Percentiles rank a stretch among this genome's conserved stretches.
These are phyloP conservation scores for Graphium sp. DNA, from an alignment of 2,329 filamentous ascomycete species.

Conservation along the genomic window DNA sequence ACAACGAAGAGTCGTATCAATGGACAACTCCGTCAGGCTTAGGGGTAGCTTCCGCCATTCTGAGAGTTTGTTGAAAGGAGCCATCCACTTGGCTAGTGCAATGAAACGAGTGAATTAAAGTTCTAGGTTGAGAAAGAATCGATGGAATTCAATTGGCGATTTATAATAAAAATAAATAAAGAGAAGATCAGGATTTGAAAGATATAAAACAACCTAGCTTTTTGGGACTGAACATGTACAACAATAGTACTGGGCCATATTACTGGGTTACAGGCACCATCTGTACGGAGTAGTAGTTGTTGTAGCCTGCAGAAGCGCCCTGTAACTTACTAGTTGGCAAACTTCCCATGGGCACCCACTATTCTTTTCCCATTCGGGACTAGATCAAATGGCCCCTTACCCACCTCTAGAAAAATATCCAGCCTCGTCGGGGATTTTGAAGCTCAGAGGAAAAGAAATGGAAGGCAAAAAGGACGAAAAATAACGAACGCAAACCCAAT, in stretches of 20 bases:
- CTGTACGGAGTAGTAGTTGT: conserved; percentile 1
- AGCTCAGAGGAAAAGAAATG: too few relatives aligned
- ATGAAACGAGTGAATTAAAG: background rate
- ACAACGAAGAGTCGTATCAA: conserved; percentile 86
- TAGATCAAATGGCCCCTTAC: too few relatives aligned
- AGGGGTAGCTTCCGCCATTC: conserved; percentile 83
- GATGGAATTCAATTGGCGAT: background rate
- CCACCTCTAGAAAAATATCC: conserved; percentile 6
- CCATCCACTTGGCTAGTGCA: background rate
- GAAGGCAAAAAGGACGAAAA: too few relatives aligned
- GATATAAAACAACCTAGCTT: conserved; percentile 1
- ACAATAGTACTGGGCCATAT: background rate
- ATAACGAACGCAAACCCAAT: too few relatives aligned
- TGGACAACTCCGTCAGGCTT: conserved; percentile 69
- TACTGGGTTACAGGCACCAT: background rate
- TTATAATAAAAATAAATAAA: conserved; percentile 1
- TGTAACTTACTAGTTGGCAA: conserved; percentile 2
- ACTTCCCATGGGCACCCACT: background rate
- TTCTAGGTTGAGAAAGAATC: background rate
- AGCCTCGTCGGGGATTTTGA: too few relatives aligned
- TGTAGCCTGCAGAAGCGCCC: conserved; percentile 2
- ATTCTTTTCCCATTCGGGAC: too few relatives aligned
- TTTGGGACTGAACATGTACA: background rate
- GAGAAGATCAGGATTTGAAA: conserved; percentile 2
- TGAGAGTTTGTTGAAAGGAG: conserved; percentile 26